Base-by-base conservation (phyloP, 2,329 filamentous ascomycete genomes). In the Diaporthe sp. region DNA sequence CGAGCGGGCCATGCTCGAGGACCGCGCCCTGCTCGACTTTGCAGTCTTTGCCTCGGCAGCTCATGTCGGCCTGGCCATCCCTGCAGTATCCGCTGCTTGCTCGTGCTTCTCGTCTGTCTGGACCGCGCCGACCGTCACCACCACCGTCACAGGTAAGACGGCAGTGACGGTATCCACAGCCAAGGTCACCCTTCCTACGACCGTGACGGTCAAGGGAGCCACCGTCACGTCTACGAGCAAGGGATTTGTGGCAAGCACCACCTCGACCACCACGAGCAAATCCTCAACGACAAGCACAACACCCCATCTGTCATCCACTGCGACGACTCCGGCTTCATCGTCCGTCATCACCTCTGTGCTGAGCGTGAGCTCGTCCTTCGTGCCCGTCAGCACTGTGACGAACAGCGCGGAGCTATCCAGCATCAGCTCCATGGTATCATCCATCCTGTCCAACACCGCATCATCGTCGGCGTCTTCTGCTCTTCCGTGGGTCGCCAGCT, bases 301-400 rank as follows among this genome's bases (percentile, higher is more conserved):
- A 1, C 7, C 39, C 5, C 7, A 57, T 7, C 25, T 25, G 4
- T 57, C 71, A 15, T 9, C 70, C 34, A 68, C 53, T 7, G 4
- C 70, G 46, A 58, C n/a, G n/a, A 67, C 22, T 28, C 53, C 61
- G 44, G 71, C 37, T 15, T 65, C 71, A 2, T 28, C 62, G 17
- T 51, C 72, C 3, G 49, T 74, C 46, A 61, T 74, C n/a, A 57
- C 71, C 7, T 62, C 62, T 2, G 71, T 74, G 22, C 25, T 34
- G 12, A 42, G 58, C 46, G 62, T 67, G 37, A 74, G 75, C 71
- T 76, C 71, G 15, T 53, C 71, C 2, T 71, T 74, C 25, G 65
- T 76, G 46, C 75, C 75, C 15, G 62, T 71, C 15, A 74, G 62
- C 71, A 57, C 55, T 10, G 9, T 74, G 19, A 74, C 65, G 10